Conservation (phyloP, 139 green algal species). For the Chlamydomonas applanata region DNA sequence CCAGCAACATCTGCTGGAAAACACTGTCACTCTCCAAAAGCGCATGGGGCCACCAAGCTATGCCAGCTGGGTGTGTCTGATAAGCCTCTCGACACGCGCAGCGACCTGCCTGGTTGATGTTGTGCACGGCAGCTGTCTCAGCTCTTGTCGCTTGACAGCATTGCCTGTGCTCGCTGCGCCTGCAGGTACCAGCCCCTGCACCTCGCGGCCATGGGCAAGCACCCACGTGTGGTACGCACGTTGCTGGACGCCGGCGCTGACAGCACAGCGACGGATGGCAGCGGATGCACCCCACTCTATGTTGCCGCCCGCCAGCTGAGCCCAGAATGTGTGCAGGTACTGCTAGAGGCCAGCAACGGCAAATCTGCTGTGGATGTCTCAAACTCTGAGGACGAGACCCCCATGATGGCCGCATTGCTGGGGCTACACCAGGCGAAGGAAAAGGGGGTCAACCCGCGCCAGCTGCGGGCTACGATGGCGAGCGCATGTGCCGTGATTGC, state of each 20-base stretch:
- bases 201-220: not conserved
- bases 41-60: no score
- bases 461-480: not conserved
- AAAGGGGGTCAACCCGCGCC: not conserved
- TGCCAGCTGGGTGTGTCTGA: no score
- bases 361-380: not conserved
- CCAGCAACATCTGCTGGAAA: no score
- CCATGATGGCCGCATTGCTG: conserved; percentile 2
- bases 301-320: not conserved
- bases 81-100: no score
- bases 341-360: not conserved
- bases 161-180: not conserved
- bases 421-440: conserved; percentile 7
- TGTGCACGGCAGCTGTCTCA: not conserved
- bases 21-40: no score
- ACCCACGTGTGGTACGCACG: not conserved
- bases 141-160: not conserved
- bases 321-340: conserved; percentile 6
- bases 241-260: not conserved
- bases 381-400: not conserved
- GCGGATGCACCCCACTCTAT: not conserved
- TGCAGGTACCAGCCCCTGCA: not conserved
- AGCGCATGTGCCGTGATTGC: conserved; percentile 1
- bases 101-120: no score
- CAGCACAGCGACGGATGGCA: not conserved